A percentile compares a stretch with the other conserved stretches of the same genome.
phyloP scores from a whole-genome alignment of 2,329 filamentous ascomycete genomes.

The Microthyrium microscopicum region DNA sequence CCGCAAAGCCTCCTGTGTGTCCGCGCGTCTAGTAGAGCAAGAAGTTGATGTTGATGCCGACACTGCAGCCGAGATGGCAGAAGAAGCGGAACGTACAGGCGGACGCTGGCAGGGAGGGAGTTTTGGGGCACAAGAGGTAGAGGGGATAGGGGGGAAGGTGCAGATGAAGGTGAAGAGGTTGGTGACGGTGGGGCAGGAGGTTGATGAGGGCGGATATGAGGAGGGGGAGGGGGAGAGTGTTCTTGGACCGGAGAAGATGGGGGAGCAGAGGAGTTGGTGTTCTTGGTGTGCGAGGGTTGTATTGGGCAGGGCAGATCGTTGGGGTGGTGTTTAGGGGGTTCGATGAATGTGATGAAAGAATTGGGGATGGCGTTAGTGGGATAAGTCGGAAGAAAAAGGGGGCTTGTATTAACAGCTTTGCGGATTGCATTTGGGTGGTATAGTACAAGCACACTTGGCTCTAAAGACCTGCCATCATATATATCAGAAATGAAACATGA shows the following conservation, averaged over 20 bases:
- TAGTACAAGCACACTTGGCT: too few species aligned
- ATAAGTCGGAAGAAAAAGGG: too few species aligned
- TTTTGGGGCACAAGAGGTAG: slow-evolving; percentile 75
- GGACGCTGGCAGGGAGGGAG: slow-evolving; percentile 44
- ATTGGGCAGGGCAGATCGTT: too few species aligned
- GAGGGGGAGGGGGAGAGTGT: slow-evolving; percentile 32
- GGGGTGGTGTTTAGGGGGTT: too few species aligned
- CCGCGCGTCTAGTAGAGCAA: slow-evolving; percentile 58
- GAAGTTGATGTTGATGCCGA: slow-evolving; percentile 78
- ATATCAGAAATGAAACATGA: too few species aligned
- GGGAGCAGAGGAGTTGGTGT: slow-evolving; percentile 65
- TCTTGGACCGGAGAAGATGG: slow-evolving; percentile 52
- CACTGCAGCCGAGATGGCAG: slow-evolving; percentile 31
- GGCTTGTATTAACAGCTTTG: too few species aligned
- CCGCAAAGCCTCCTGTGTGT: slow-evolving; percentile 59
- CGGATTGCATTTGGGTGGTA: too few species aligned
- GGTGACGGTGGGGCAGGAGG: slow-evolving; percentile 65
- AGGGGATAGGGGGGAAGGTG: slow-evolving; percentile 74
- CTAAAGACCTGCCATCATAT: too few species aligned
- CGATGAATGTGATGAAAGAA: too few species aligned
- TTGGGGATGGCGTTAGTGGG: too few species aligned
- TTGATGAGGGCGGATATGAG: slow-evolving; percentile 57
- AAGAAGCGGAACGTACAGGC: slow-evolving; percentile 11
- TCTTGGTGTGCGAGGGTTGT: slow-evolving; percentile 77
- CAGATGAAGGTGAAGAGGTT: slow-evolving; percentile 79